Percentiles rank a stretch among this genome's conserved stretches.
Evolutionary conservation across 2,329 filamentous ascomycete genomes (phyloP).

Genomic region (Helminthosporium solani): DNA sequence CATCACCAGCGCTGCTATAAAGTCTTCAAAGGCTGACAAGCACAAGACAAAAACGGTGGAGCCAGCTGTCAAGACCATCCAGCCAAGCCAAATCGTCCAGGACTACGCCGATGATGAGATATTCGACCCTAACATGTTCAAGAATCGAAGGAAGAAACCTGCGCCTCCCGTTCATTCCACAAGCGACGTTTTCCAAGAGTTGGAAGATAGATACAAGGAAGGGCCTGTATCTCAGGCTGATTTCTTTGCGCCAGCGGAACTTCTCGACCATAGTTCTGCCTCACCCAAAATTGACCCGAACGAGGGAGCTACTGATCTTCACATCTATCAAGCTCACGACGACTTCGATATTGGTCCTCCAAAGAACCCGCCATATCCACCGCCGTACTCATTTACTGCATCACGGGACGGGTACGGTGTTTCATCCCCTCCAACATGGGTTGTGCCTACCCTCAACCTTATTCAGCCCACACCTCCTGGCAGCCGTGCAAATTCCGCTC

Average conservation of each 20-base stretch:
- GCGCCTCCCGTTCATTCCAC: conserved; percentile 25
- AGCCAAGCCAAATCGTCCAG: conserved; percentile 34
- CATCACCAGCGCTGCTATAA: conserved; percentile 34
- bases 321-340: conserved; percentile 45
- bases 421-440: conserved; percentile 38
- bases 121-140: conserved; percentile 50
- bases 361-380: conserved; percentile 38
- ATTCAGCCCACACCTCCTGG: conserved; percentile 61
- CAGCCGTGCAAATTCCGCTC: conserved; percentile 45
- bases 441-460: conserved; percentile 56
- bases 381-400: conserved; percentile 43
- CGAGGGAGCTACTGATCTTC: conserved; percentile 47
- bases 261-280: conserved; percentile 41
- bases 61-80: conserved; percentile 21
- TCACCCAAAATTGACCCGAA: conserved; percentile 45
- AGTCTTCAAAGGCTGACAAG: conserved; percentile 29
- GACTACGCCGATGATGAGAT: conserved; percentile 48
- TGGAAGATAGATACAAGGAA: conserved; percentile 45
- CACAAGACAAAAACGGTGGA: conserved; percentile 9
- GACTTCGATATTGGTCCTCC: conserved; percentile 32
- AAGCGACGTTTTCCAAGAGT: conserved; percentile 45
- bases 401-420: conserved; percentile 42
- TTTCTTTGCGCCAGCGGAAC: conserved; percentile 50
- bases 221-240: conserved; percentile 46
- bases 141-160: conserved; percentile 30